Base-by-base conservation (phyloP, 2,329 filamentous ascomycete species). In the Aspergillus pseudoglaucus region DNA sequence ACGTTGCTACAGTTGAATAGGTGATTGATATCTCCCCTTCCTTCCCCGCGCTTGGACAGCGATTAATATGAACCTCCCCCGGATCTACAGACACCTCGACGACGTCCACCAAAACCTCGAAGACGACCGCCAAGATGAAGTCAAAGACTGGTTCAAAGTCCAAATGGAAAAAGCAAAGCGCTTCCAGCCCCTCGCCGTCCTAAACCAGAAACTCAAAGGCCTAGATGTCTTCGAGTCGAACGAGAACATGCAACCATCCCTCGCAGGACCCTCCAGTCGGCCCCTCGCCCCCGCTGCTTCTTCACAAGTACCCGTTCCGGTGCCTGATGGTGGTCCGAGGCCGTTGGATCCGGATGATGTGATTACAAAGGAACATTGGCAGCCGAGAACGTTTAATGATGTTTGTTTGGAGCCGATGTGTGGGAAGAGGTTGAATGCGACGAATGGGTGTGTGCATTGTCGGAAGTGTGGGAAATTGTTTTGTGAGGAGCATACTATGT, bases 401-500 rank as follows among this genome's bases (percentile, higher is more conserved):
- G 64, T 78, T 10, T 98, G 93, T 63, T 86, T 90, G 7, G 93
- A 98, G 59, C 91, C 90, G 0, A 77, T 84, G 17, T 98, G 93
- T 59, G 88, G 83, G 25, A 88, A 87, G 66, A 80, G 83, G 22
- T 73, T 98, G 4, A 90, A 89, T 0, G 79, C 85, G 2, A 78
- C 87, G 6, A 90, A 87, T 59, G 89, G 90, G 15, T 90, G 79
- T 60, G 84, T 98, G 59, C 96, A 98, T 66, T 98, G 93, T 68
- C 80, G 93, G 53, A 89, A 90, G 53, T 98, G 93, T 61, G 93
- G 93, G 6, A 85, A 85, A 58, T 73, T 98, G 37, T 98, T 97
- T 65, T 98, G 93, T 68, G 93, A 97, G 63, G 88, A 91, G 58
- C 93, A 98, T 66, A 97, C 93, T 45, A 95, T 98, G 90, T 98